phyloP scores from a whole-genome alignment of 2,329 filamentous ascomycete species.

The Xylariales sp. region DNA sequence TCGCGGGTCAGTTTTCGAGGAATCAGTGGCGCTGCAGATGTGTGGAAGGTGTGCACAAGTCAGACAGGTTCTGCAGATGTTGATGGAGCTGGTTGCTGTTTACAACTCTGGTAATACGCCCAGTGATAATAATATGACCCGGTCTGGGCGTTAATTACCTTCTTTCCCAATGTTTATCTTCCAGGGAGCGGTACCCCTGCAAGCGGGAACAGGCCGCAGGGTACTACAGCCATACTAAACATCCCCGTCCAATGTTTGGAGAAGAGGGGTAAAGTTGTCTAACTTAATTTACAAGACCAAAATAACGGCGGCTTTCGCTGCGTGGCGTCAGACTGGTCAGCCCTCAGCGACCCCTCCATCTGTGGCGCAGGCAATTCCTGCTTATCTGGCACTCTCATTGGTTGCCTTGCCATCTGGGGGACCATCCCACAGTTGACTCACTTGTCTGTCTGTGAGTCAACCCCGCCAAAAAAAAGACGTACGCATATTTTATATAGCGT shows the following conservation, averaged over 20 bases:
- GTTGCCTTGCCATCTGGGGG: constrained; percentile 3
- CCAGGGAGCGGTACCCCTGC: constrained; percentile 2
- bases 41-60: no score
- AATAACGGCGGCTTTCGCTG: no score
- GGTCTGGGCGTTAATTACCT: no score
- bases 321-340: background rate
- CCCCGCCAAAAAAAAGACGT: constrained; percentile 16
- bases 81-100: constrained; percentile 6
- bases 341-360: constrained; percentile 7
- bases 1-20: no score
- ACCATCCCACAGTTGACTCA: constrained; percentile 5
- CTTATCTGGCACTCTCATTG: constrained; percentile 3
- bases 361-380: constrained; percentile 1
- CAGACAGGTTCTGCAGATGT: no score
- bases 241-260: background rate
- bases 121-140: no score
- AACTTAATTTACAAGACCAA: no score
- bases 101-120: no score
- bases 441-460: constrained; percentile 11
- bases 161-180: constrained; percentile 7
- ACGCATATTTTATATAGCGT: no score
- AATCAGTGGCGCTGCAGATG: no score
- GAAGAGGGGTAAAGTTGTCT: no score
- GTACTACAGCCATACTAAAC: background rate
- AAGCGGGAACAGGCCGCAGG: no score